Evolutionary conservation across 495 filamentous ascomycete genomes (phyloP).

Genomic region (Penicillium malachiteum): DNA sequence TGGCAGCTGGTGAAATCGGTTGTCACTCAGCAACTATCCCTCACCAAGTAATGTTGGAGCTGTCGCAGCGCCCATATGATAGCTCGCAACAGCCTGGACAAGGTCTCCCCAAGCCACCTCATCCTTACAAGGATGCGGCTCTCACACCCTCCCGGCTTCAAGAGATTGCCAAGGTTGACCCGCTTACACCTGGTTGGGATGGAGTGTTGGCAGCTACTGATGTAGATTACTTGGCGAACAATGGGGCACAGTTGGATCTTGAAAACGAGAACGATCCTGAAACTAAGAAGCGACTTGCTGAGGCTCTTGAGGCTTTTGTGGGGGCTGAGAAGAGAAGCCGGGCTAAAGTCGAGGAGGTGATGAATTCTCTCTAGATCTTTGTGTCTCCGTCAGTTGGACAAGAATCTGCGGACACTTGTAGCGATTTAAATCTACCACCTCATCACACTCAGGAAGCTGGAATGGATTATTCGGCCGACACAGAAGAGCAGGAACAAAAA

Average conservation of each 20-base stretch:
- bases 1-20: neutral
- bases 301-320: neutral
- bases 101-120: neutral
- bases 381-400: too few species aligned
- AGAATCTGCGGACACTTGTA: too few species aligned
- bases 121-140: neutral
- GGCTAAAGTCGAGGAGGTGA: neutral
- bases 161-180: neutral
- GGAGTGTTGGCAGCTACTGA: neutral
- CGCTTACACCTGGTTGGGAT: neutral
- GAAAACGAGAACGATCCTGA: neutral
- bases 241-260: neutral
- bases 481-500: too few species aligned
- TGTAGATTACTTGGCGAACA: neutral
- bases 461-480: too few species aligned
- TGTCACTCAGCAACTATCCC: constrained; percentile 1
- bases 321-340: neutral
- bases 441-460: too few species aligned
- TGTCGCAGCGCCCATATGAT: neutral
- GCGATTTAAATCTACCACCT: too few species aligned
- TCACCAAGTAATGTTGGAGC: neutral
- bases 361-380: neutral
- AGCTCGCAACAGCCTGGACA: neutral
- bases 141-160: neutral
- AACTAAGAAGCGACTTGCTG: neutral